Percentiles rank a stretch among this genome's conserved stretches.
Evolutionary conservation across 441 rosid genomes (phyloP).

Genomic region (Hura crepitans): DNA sequence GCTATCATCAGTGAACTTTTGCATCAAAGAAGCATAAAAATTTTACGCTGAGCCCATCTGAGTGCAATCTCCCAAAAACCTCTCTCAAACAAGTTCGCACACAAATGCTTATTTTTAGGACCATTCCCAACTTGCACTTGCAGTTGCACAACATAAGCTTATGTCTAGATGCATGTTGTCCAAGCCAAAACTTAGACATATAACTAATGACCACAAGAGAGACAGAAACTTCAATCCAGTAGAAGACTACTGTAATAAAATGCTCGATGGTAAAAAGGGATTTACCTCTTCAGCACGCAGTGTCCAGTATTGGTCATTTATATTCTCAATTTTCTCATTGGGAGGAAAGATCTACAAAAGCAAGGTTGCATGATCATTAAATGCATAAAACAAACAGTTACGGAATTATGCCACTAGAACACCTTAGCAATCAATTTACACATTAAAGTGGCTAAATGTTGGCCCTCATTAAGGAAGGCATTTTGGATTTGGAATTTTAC

Average conservation of each 20-base stretch:
- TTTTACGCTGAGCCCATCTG: too few relatives aligned
- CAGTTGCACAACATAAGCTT: too few relatives aligned
- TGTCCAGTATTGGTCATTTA: constrained; percentile 99
- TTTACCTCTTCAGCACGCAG: constrained; percentile 94
- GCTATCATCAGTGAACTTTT: neutral
- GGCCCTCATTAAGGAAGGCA: neutral
- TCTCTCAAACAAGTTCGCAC: too few relatives aligned
- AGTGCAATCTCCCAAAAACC: too few relatives aligned
- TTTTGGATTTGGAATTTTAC: neutral
- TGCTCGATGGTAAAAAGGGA: constrained; percentile 11
- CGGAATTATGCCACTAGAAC: neutral
- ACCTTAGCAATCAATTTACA: neutral
- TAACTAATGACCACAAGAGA: too few relatives aligned
- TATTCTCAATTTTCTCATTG: constrained; percentile 83
- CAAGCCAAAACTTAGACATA: too few relatives aligned
- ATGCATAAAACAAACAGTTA: neutral
- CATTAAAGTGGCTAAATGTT: neutral
- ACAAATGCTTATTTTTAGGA: too few relatives aligned
- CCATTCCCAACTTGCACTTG: too few relatives aligned
- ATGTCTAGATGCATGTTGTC: too few relatives aligned
- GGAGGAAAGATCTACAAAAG: constrained; percentile 71
- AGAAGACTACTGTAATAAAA: neutral
- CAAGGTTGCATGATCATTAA: constrained; percentile 7
- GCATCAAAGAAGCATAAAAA: neutral
- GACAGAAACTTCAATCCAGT: neutral